Conservation (phyloP, 2,329 filamentous ascomycete species). For the Exophiala bonariae region DNA sequence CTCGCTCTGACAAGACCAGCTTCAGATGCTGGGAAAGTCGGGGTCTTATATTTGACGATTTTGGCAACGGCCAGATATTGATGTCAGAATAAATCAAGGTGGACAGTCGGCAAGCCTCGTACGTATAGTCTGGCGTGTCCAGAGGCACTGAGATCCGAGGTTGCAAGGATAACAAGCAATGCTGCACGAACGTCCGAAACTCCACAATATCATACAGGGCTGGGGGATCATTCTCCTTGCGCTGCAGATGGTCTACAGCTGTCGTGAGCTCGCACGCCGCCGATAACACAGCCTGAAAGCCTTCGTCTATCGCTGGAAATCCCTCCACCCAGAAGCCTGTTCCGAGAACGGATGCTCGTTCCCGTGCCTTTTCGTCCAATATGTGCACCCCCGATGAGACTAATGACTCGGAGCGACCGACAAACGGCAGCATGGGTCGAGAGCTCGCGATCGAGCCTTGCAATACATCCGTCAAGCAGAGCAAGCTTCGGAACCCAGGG, state of each 20-base stretch:
- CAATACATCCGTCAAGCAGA: conserved; percentile 2
- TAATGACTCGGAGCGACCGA: neutral
- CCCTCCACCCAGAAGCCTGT: conserved; percentile 1
- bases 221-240: conserved; percentile 2
- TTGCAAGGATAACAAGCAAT: neutral
- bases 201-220: conserved; percentile 1
- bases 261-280: conserved; percentile 3
- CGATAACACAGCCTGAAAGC: neutral
- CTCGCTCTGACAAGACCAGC: neutral
- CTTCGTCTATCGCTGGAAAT: neutral
- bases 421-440: conserved; percentile 1
- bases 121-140: neutral
- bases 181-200: conserved; percentile 1
- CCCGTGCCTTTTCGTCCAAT: neutral
- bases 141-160: neutral
- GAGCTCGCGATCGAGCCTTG: conserved; percentile 1
- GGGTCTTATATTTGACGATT: neutral
- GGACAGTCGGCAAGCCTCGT: neutral
- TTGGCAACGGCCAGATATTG: conserved; percentile 4
- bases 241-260: conserved; percentile 3
- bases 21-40: neutral
- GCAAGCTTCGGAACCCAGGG: conserved; percentile 1
- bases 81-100: conserved; percentile 4
- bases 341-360: neutral
- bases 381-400: conserved; percentile 1